Evolutionary conservation across 352 stramenopile species (phyloP).

Genomic region (Elongisporangium anandrum): DNA sequence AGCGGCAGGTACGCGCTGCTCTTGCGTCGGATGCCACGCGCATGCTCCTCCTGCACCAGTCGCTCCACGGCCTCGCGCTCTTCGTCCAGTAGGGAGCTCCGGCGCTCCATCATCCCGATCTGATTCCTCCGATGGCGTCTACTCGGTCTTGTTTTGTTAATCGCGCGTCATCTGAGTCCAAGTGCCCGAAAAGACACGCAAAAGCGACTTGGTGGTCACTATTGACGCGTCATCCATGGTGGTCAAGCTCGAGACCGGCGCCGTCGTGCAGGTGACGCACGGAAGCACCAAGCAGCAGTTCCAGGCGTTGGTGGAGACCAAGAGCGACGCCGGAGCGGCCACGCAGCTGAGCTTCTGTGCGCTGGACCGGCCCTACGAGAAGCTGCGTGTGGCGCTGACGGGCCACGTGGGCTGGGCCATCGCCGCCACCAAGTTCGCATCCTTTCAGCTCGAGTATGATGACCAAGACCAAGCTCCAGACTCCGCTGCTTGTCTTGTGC

Average conservation of each 20-base stretch:
- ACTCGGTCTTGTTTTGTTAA: background rate
- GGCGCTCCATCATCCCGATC: slow-evolving; percentile 16
- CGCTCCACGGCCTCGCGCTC: slow-evolving; percentile 47
- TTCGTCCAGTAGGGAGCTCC: slow-evolving; percentile 36
- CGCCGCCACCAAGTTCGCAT: slow-evolving; percentile 57
- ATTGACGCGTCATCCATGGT: slow-evolving; percentile 12
- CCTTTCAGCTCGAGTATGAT: slow-evolving; percentile 53
- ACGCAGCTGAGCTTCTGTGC: slow-evolving; percentile 52
- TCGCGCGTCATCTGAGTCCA: background rate
- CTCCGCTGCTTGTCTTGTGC: slow-evolving; percentile 12
- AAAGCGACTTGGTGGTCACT: slow-evolving; percentile 1
- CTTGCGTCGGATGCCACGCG: slow-evolving; percentile 10
- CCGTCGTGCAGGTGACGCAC: slow-evolving; percentile 56
- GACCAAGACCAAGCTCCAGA: slow-evolving; percentile 3
- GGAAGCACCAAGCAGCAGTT: slow-evolving; percentile 33
- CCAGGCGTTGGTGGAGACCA: slow-evolving; percentile 43
- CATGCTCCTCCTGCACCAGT: slow-evolving; percentile 30
- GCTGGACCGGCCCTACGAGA: slow-evolving; percentile 68
- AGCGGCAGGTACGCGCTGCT: slow-evolving; percentile 45
- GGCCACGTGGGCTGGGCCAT: slow-evolving; percentile 56
- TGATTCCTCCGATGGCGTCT: background rate
- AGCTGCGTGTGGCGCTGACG: slow-evolving; percentile 73
- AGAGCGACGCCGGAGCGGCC: slow-evolving; percentile 13
- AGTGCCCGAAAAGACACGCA: background rate
- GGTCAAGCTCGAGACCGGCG: slow-evolving; percentile 31